Evolutionary conservation across 805 yeast genomes (phyloP).

Genomic region (Monosporozyma yasuniensis): DNA sequence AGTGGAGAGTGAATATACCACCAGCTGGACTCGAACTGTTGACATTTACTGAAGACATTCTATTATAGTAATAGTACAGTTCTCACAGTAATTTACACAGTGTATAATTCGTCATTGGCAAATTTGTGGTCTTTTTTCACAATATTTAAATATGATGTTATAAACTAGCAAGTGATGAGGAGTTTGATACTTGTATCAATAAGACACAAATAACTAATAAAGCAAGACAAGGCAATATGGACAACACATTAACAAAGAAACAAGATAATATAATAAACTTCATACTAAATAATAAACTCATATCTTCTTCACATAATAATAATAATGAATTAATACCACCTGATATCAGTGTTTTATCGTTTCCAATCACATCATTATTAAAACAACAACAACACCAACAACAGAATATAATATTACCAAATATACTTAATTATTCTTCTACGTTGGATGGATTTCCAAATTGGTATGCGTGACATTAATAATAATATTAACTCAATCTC

Average conservation of each 20-base stretch:
- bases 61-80: no score
- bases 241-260: background rate
- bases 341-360: constrained; percentile 10
- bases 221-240: background rate
- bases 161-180: no score
- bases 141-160: no score
- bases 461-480: constrained; percentile 30
- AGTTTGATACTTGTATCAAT: background rate
- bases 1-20: no score
- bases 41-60: no score
- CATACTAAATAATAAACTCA: background rate
- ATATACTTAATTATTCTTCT: constrained; percentile 13
- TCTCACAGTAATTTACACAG: no score
- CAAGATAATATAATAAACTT: background rate
- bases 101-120: no score
- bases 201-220: background rate
- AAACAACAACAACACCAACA: constrained; percentile 12
- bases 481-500: background rate
- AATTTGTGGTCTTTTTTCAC: no score
- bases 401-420: constrained; percentile 1
- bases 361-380: constrained; percentile 16
- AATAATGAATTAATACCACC: background rate
- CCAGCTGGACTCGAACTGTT: no score
- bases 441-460: constrained; percentile 18
- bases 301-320: background rate